Evolutionary conservation across 306 rosid species (phyloP).

Genomic region (Prunus mira): DNA sequence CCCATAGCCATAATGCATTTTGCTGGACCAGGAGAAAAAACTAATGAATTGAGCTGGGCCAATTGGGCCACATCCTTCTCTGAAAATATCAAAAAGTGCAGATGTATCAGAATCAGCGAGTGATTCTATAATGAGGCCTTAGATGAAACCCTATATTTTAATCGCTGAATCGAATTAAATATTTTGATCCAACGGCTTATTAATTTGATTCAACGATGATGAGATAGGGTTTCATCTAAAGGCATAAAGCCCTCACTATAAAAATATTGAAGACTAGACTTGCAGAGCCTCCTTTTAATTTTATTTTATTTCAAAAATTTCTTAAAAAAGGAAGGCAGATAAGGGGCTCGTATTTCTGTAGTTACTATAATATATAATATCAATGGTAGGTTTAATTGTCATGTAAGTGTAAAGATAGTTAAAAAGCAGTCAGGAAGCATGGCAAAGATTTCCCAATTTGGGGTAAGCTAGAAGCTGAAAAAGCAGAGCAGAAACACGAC

Average conservation of each 20-base stretch:
- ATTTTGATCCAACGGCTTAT: no score
- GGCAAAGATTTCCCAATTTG: slow-evolving; percentile 20
- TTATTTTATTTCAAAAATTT: no score
- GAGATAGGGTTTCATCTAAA: no score
- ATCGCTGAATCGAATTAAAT: accelerated
- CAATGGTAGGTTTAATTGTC: not conserved
- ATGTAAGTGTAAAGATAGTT: slow-evolving; percentile 5
- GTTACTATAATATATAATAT: not conserved
- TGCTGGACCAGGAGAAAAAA: not conserved
- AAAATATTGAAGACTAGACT: no score
- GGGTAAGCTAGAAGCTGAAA: not conserved
- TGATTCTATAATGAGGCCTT: no score
- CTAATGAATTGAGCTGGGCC: not conserved
- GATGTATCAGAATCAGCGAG: no score
- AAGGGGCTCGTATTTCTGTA: not conserved
- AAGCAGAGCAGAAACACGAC: not conserved
- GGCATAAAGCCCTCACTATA: no score
- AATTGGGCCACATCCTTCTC: not conserved
- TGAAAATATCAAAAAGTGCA: no score
- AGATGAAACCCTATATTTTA: no score
- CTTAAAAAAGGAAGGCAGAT: not conserved
- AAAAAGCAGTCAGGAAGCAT: slow-evolving; percentile 1
- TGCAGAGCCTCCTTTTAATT: no score
- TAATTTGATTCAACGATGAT: no score
- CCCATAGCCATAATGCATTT: not conserved